A percentile compares a stretch with the other conserved stretches of the same genome.
Conservation (phyloP, 345 rosid genomes). For the Erodium maritimum region DNA sequence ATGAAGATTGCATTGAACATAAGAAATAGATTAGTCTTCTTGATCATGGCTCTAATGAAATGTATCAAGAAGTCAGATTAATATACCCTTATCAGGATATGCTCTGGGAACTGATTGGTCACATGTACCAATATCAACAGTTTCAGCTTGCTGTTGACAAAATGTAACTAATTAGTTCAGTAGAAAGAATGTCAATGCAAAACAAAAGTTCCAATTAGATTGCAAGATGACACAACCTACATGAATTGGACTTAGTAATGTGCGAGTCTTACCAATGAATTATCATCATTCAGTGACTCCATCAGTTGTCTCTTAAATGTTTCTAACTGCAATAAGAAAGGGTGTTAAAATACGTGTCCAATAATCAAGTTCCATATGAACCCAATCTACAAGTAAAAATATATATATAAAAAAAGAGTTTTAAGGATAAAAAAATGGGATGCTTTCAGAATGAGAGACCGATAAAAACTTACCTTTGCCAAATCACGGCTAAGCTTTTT, state of each 20-base stretch:
- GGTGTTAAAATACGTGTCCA: not conserved
- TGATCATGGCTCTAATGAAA: not conserved
- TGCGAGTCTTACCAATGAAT: slow-evolving; percentile 43
- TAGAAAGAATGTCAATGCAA: not conserved
- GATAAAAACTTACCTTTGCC: slow-evolving; percentile 39
- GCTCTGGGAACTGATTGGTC: slow-evolving; percentile 49
- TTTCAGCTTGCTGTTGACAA: slow-evolving; percentile 36
- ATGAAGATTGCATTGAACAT: no score
- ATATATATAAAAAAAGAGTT: no score
- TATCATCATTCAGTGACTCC: slow-evolving; percentile 79
- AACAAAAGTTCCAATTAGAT: not conserved
- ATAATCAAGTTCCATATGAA: not conserved
- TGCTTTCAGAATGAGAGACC: not conserved
- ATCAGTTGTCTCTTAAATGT: slow-evolving; percentile 82
- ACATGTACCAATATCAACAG: slow-evolving; percentile 55
- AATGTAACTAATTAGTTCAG: slow-evolving; percentile 1
- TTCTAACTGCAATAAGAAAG: slow-evolving; percentile 44
- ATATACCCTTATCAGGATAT: slow-evolving; percentile 48
- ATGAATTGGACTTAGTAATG: not conserved
- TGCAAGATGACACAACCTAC: not conserved
- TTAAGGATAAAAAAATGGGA: not conserved
- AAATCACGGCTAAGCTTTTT: slow-evolving; percentile 83
- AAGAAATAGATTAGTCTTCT: not conserved
- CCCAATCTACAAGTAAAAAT: no score
- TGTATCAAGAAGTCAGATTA: slow-evolving; percentile 4